A percentile compares a stretch with the other conserved stretches of the same genome.
Evolutionary conservation across 225 moss, liverwort and hornwort species (phyloP).

Genomic region (Climacium dendroides): DNA sequence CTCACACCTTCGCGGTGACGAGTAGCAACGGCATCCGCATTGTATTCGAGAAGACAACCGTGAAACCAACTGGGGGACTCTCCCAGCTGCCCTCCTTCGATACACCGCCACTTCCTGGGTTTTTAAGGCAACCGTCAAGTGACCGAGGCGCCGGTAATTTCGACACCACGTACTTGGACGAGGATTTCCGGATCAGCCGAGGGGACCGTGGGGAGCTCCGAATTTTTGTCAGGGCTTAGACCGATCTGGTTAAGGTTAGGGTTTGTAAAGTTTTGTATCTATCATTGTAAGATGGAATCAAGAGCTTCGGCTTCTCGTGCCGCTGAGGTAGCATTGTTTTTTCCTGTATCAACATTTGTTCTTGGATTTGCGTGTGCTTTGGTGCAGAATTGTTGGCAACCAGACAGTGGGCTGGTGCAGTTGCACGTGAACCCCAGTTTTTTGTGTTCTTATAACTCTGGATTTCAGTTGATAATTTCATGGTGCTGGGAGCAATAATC

Average conservation of each 20-base stretch:
- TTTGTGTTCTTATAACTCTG: not conserved
- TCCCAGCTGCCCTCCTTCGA: constrained; percentile 72
- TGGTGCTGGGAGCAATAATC: not conserved
- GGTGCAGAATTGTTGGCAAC: not conserved
- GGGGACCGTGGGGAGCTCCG: constrained; percentile 97
- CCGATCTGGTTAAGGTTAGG: not conserved
- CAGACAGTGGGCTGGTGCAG: not conserved
- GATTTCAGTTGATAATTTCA: not conserved
- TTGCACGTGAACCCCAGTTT: not conserved
- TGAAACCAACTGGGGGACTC: constrained; percentile 40
- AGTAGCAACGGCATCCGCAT: constrained; percentile 60
- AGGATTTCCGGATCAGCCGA: constrained; percentile 73
- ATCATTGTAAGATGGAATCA: not conserved
- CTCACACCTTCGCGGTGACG: constrained; percentile 63
- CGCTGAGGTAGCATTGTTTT: not conserved
- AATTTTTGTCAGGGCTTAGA: constrained; percentile 64
- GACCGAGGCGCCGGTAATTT: constrained; percentile 38
- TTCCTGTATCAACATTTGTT: not conserved
- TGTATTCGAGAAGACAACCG: constrained; percentile 53
- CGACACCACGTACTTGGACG: constrained; percentile 71
- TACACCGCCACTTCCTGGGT: constrained; percentile 61
- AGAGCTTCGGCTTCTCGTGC: not conserved
- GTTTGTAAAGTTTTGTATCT: not conserved
- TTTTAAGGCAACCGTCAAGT: constrained; percentile 26
- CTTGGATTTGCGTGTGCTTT: not conserved